These are phyloP conservation scores for Mycena floridula DNA, from an alignment of 768 basidiomycete genomes.

Conservation along the genomic window DNA sequence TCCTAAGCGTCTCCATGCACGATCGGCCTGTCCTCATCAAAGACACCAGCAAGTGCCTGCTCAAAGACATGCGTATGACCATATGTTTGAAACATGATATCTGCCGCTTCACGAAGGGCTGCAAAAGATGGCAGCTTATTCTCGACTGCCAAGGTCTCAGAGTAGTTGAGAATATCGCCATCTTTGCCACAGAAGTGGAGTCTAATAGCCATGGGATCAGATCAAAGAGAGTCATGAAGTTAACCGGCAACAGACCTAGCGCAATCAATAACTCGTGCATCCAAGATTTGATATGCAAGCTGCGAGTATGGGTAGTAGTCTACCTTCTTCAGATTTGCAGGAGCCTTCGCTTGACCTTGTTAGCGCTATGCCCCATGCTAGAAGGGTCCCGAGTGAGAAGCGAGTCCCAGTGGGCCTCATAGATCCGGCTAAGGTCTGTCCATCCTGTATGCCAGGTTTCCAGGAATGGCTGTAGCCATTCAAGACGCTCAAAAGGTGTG, in stretches of 20 bases:
- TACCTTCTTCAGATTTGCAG: conserved; percentile 12
- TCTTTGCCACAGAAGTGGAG: background rate
- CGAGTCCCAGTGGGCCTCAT: conserved; percentile 11
- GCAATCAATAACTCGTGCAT: conserved; percentile 12
- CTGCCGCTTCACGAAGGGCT: background rate
- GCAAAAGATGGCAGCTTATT: background rate
- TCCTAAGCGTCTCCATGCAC: no score
- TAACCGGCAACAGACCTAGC: conserved; percentile 17
- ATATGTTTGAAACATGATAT: background rate
- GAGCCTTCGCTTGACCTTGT: conserved; percentile 2
- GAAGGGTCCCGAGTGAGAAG: conserved; percentile 10
- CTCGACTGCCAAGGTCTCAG: background rate
- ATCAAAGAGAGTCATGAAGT: background rate
- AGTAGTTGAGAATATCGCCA: background rate
- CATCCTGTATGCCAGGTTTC: conserved; percentile 11
- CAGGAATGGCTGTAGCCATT: conserved; percentile 2
- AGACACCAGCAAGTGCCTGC: conserved; percentile 13
- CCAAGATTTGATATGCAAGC: conserved; percentile 5
- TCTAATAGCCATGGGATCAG: background rate
- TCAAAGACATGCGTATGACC: background rate
- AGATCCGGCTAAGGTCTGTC: conserved; percentile 12
- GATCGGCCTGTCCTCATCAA: no score
- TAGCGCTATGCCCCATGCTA: conserved; percentile 9
- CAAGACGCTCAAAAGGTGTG: conserved; percentile 4
- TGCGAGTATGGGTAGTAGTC: conserved; percentile 10